phyloP scores from a whole-genome alignment of 2,329 filamentous ascomycete species.

The Alternaria brassicicola region DNA sequence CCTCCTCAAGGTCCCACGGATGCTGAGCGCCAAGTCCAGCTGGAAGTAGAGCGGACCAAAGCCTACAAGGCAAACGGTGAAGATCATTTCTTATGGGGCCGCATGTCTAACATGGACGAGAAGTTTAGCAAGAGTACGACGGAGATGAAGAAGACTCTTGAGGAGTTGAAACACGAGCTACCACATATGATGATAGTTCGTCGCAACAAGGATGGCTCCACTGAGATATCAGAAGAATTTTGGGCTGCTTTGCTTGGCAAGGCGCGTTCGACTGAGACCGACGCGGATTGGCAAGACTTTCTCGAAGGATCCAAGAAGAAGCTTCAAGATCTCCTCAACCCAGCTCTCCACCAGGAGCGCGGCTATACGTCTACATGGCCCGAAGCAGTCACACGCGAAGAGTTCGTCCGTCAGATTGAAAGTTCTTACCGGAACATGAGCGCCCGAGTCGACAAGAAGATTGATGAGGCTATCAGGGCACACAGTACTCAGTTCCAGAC shows the following conservation, averaged over 20 bases:
- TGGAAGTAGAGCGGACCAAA: background rate
- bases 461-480: conserved; percentile 25
- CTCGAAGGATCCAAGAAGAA: conserved; percentile 10
- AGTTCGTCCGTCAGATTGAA: conserved; percentile 54
- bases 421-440: conserved; percentile 30
- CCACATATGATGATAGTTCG: conserved; percentile 65
- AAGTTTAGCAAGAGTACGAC: background rate
- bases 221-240: conserved; percentile 65
- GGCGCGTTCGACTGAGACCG: conserved; percentile 55
- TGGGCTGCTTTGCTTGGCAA: conserved; percentile 67
- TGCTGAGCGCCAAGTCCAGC: background rate
- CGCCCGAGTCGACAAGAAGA: conserved; percentile 31
- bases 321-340: conserved; percentile 36
- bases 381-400: conserved; percentile 52
- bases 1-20: conserved; percentile 19
- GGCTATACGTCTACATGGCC: conserved; percentile 10
- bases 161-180: conserved; percentile 45
- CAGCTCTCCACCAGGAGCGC: conserved; percentile 5
- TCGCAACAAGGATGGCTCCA: conserved; percentile 58
- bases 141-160: conserved; percentile 21
- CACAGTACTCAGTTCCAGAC: conserved; percentile 26
- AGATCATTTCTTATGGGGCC: conserved; percentile 25
- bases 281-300: conserved; percentile 48
- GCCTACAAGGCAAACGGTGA: conserved; percentile 13
- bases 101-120: conserved; percentile 20